Evolutionary conservation across 2,329 filamentous ascomycete species (phyloP), one percentile per base, ranked within the genome.

Genomic region (Colletotrichum ledebouriae): DNA sequence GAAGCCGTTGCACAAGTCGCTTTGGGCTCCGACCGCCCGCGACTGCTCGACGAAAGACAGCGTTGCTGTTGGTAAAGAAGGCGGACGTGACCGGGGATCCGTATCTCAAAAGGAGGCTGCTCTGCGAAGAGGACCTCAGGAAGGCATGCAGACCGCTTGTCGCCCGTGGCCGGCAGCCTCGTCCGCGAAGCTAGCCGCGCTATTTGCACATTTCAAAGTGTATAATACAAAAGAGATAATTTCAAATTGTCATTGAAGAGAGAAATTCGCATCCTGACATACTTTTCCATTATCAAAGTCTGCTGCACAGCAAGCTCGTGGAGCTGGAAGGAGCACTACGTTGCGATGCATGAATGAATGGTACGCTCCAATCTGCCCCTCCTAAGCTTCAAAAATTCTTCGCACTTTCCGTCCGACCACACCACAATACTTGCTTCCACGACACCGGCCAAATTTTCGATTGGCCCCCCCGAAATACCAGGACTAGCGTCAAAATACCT

Each of bases 321-420:
- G 10, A 39, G 13, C 11, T 15, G 11, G 13, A 11, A 39, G 37
- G 13, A 13, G 37, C 37, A 39, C 13, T 39, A 3, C 37, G 39
- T 42, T 15, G 46, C 42, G 59, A 44, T 55, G 52, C 42, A 29
- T 53, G 22, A 29, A 29, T 53, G 22, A 29, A 46, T 10, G 15
- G 42, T 25, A 46, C 11, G 61, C 61, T 66, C 56, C 56, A 50
- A 50, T 55, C 42, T 69, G 66, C 66, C 62, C 66, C 66, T 69
- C 66, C 62, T 60, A 37, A 66, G 66, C 66, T 66, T 66, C 42
- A 66, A 69, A 69, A 69, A 66, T 69, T 68, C 66, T 69, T 65
- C 60, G 62, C 61, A 65, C 47, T 17, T 44, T 57, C 34, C 12
- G 59, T 49, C 12, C 22, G 29, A 60, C 61, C 49, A 55, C 22